A percentile compares a stretch with the other conserved stretches of the same genome.
These are phyloP conservation scores for Claviceps humidiphila DNA, from an alignment of 2,329 filamentous ascomycete species.

Conservation along the genomic window DNA sequence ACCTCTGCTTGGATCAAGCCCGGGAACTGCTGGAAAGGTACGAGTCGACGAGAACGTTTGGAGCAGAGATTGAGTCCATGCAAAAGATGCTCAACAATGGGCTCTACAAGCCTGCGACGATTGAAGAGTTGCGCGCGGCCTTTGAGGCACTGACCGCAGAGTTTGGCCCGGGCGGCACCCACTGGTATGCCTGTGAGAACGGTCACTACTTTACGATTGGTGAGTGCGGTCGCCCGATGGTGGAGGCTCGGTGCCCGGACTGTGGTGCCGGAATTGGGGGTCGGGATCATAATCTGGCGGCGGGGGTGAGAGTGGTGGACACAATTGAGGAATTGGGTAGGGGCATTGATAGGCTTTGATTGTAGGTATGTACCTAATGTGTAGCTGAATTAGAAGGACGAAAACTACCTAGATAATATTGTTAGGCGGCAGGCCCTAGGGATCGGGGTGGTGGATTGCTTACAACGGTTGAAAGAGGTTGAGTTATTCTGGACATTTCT, in stretches of 20 bases:
- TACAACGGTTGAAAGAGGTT: too few species aligned
- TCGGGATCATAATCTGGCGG: conserved; percentile 30
- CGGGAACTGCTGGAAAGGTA: background rate
- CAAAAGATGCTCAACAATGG: conserved; percentile 13
- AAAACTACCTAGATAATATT: too few species aligned
- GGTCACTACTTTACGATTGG: conserved; percentile 50
- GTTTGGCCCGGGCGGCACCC: conserved; percentile 35
- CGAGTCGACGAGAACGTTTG: background rate
- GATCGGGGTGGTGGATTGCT: too few species aligned
- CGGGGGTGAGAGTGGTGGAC: conserved; percentile 37
- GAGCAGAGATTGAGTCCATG: background rate
- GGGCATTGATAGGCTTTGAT: background rate
- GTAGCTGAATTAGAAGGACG: too few species aligned
- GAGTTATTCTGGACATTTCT: too few species aligned
- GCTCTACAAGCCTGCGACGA: conserved; percentile 35
- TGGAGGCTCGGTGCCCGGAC: conserved; percentile 46
- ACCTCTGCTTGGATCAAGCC: background rate
- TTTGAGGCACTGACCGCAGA: conserved; percentile 37
- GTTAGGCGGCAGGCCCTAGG: too few species aligned
- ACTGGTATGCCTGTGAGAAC: conserved; percentile 48
- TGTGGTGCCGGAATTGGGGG: conserved; percentile 47
- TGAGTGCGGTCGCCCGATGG: conserved; percentile 54
- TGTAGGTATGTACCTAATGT: background rate
- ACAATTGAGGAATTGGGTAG: conserved; percentile 6
- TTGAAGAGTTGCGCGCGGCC: conserved; percentile 37